Percentiles rank a stretch among this genome's conserved stretches.
Conservation (phyloP, 179 eudicot genomes). For the Monotropa hypopitys region DNA sequence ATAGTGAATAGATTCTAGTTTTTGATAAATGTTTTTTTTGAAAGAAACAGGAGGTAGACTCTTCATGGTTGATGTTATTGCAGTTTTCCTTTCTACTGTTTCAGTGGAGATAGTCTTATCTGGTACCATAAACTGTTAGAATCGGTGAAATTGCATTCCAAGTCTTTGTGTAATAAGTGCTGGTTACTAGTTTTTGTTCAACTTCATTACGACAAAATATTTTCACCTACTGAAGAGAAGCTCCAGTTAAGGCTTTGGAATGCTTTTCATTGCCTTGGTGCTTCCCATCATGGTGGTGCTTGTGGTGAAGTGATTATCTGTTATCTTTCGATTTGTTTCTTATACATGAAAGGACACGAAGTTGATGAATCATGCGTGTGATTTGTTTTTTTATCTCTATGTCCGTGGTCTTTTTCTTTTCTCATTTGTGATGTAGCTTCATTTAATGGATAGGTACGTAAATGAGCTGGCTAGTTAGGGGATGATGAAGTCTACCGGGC, state of each 20-base stretch:
- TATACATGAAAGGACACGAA: neutral
- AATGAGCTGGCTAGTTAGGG: constrained; percentile 41
- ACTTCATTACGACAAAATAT: neutral
- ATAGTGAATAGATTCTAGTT: neutral
- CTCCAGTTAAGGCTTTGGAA: neutral
- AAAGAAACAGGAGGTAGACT: neutral
- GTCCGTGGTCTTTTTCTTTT: neutral
- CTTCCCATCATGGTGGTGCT: neutral
- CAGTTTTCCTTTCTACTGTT: neutral
- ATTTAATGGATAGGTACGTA: constrained; percentile 32
- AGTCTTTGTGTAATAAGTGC: neutral
- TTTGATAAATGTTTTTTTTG: neutral
- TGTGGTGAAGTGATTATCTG: neutral
- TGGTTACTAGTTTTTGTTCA: neutral
- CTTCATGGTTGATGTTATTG: neutral
- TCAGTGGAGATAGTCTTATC: neutral
- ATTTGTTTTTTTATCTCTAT: neutral
- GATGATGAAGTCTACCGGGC: constrained; percentile 64
- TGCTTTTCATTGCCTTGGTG: neutral
- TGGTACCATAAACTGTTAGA: neutral
- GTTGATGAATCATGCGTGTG: neutral
- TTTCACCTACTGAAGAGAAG: neutral
- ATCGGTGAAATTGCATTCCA: neutral
- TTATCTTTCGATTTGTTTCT: too few relatives aligned
- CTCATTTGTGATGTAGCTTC: constrained; percentile 20